phyloP scores from a whole-genome alignment of 164 flowering plant species.

The Sedum album region DNA sequence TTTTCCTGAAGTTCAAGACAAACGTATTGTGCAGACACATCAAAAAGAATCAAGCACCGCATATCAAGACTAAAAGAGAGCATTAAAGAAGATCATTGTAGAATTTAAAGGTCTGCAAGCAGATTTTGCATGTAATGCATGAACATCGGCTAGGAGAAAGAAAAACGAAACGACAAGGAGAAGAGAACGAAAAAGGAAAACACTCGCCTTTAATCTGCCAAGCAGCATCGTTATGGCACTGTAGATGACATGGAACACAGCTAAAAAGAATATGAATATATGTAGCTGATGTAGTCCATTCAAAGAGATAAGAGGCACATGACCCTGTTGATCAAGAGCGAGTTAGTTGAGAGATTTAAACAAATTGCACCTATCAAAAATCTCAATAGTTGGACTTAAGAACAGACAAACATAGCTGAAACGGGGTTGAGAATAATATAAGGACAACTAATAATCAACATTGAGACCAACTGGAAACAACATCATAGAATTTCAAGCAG shows the following conservation, averaged over 20 bases:
- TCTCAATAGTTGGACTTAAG: constrained; percentile 61
- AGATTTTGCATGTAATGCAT: neutral
- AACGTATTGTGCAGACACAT: neutral
- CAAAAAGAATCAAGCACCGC: neutral
- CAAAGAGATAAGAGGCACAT: constrained; percentile 57
- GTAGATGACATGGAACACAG: constrained; percentile 72
- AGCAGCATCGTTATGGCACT: constrained; percentile 81
- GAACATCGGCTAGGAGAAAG: neutral
- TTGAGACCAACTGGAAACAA: too few relatives aligned
- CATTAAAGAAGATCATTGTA: neutral
- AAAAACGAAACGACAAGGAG: too few relatives aligned
- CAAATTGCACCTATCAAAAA: constrained; percentile 65
- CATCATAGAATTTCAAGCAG: too few relatives aligned
- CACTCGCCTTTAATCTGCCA: constrained; percentile 83
- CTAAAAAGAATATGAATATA: constrained; percentile 94
- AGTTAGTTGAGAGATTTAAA: neutral
- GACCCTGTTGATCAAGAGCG: constrained; percentile 33
- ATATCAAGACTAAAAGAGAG: neutral
- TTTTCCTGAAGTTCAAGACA: neutral
- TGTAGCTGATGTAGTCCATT: constrained; percentile 84
- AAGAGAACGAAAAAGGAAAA: too few relatives aligned
- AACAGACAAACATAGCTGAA: too few relatives aligned
- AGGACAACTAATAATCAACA: too few relatives aligned
- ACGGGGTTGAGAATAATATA: neutral
- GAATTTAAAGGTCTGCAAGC: neutral